Conservation (phyloP, 345 rosid species). For the Limnanthes douglasii region DNA sequence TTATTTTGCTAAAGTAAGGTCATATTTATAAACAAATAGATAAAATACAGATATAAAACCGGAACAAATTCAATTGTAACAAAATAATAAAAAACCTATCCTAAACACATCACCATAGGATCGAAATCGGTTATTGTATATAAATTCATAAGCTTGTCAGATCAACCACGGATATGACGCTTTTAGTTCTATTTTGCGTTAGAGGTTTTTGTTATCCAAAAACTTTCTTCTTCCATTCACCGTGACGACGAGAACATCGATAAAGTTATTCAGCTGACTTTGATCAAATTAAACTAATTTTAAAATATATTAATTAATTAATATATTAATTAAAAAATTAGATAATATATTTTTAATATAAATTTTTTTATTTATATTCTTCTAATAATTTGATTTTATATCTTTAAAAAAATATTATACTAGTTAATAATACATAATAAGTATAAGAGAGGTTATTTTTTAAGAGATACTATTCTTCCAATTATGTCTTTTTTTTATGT, state of each 20-base stretch:
- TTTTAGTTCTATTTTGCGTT: slow-evolving; percentile 17
- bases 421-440: slow-evolving; percentile 26
- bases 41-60: too few relatives aligned
- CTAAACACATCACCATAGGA: slow-evolving; percentile 73
- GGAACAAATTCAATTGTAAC: too few relatives aligned
- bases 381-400: slow-evolving; percentile 41
- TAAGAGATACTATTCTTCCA: slow-evolving; percentile 23
- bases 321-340: too few relatives aligned
- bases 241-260: slow-evolving; percentile 32
- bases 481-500: slow-evolving; percentile 33
- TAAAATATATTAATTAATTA: too few relatives aligned
- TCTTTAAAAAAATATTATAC: slow-evolving; percentile 49
- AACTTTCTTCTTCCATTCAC: slow-evolving; percentile 20
- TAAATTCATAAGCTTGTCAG: slow-evolving; percentile 32
- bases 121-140: slow-evolving; percentile 36
- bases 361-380: slow-evolving; percentile 29
- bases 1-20: too few relatives aligned
- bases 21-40: too few relatives aligned
- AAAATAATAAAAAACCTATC: too few relatives aligned
- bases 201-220: slow-evolving; percentile 21
- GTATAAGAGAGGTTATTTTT: too few relatives aligned
- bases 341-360: slow-evolving; percentile 51
- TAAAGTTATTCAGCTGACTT: slow-evolving; percentile 36
- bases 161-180: slow-evolving; percentile 32
- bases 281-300: too few relatives aligned